Base-by-base conservation (phyloP, 257 asterid species). In the Verbena officinalis region DNA sequence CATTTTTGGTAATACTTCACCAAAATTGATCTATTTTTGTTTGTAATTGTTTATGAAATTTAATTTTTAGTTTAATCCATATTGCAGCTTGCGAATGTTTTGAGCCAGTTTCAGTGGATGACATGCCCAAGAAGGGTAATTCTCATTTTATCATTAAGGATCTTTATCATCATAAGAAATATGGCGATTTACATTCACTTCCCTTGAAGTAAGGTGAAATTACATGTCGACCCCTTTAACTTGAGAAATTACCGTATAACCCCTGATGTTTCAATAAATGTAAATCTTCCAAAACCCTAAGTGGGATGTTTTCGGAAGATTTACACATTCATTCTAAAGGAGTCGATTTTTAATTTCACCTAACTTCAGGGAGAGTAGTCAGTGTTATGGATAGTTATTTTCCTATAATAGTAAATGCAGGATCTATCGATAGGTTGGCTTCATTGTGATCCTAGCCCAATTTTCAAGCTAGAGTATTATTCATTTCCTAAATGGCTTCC, bases 61-160 rank as follows among this genome's bases (percentile, higher is more conserved):
- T 31, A 24, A 20, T 31, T 19, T 62, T 7, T 21, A 31, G 39
- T 33, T n/a, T 9, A 33, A 46, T 54, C 20, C 17, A 3, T 21
- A 45, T 9, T 54, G 73, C 84, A 85, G 89, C 78, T 85, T 59
- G 85, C 93, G 1, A 68, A 78, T 65, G 27, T 80, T 57, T 50
- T 85, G 71, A 78, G 87, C 11, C 80, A 31, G 48, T 85, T 80
- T 71, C 81, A 55, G 24, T 85, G 93, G 93, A 31, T 85, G 76
- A 83, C 93, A 22, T 82, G 93, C 75, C 93, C 93, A 21, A 80
- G 93, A 78, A 74, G 76, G 92, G 88, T 82, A 62, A 71, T 36
- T 60, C 44, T 59, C 56, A 7, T 43, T 27, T n/a, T n/a, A n/a
- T n/a, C n/a, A n/a, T n/a, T n/a, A n/a, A n/a, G n/a, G n/a, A n/a